Base-by-base conservation (phyloP, 257 asterid genomes). In the Primulina eburnea region DNA sequence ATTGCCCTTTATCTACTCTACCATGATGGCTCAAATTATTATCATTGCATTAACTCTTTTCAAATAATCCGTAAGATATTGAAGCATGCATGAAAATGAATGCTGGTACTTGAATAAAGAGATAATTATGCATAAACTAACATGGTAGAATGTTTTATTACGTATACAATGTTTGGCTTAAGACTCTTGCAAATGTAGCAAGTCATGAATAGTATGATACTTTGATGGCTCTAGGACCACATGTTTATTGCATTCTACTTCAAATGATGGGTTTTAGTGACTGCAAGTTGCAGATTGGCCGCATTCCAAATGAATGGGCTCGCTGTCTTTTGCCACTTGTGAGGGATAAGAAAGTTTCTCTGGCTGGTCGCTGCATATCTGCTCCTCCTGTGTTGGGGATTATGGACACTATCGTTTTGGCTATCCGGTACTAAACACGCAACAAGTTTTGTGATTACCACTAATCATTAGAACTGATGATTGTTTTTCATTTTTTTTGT, bases 281-380 rank as follows among this genome's bases (percentile, higher is more conserved):
- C 8, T 37, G 43, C 43, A 37, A 28, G 52, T 33, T 73, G 82
- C 90, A 93, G 99, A 82, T 93, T 85, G 99, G 99, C 43, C 97
- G 99, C 65, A 89, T 93, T 79, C 99, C 99, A 40, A 89, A 82
- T 78, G 97, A 93, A 78, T 90, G 99, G 99, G 92, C 91, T 80
- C 87, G 96, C 65, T 90, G 96, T 62, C 81, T 93, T 71, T 77
- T 90, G 84, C 96, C 97, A 4, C 92, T 93, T 64, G 96, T 93
- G 78, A 86, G 96, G 73, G 92, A 81, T 65, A 93, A 86, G 73
- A 90, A 87, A 81, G 82, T 87, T 61, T 74, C 75, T 64, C 55
- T 93, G 24, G 73, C 80, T 67, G 99, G 99, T 17, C 73, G 67
- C 59, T 93, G 97, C 86, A 86, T 82, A 84, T 86, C 89, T 20